A percentile compares a stretch with the other conserved stretches of the same genome.
Evolutionary conservation across 148 eudicot species (phyloP).

Genomic region (Arbutus unedo): DNA sequence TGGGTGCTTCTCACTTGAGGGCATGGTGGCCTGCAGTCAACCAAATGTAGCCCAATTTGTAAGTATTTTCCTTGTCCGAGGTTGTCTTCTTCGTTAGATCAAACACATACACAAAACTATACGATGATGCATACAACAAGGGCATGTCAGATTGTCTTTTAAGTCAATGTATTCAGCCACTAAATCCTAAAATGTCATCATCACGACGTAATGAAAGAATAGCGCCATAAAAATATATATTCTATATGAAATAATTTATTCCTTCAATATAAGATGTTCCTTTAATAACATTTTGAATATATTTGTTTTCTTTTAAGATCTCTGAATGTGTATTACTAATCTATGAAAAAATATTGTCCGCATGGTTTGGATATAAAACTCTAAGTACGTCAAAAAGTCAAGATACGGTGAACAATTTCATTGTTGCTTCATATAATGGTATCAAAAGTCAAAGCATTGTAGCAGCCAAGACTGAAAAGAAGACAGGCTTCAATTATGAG

Average conservation of each 20-base stretch:
- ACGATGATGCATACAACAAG: background rate
- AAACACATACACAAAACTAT: background rate
- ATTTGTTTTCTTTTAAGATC: background rate
- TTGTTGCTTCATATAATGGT: background rate
- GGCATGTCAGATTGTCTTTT: background rate
- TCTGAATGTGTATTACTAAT: background rate
- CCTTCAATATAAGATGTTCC: no score
- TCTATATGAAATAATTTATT: no score
- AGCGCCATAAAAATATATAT: no score
- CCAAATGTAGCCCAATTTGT: background rate
- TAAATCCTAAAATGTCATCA: background rate
- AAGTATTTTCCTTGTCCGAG: no score
- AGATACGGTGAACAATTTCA: background rate
- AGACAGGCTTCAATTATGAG: no score
- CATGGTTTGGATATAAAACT: background rate
- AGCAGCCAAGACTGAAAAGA: background rate
- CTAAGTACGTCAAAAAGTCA: background rate
- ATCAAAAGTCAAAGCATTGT: background rate
- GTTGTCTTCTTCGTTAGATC: no score
- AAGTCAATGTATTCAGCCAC: background rate
- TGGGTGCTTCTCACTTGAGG: conserved; percentile 83
- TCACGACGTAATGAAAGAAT: background rate
- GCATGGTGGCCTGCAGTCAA: conserved; percentile 76
- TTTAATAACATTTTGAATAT: no score
- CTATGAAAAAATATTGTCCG: background rate